Evolutionary conservation across 768 basidiomycete species (phyloP), one percentile per base, ranked within the genome.

Genomic region (Boletus rubropictus): DNA sequence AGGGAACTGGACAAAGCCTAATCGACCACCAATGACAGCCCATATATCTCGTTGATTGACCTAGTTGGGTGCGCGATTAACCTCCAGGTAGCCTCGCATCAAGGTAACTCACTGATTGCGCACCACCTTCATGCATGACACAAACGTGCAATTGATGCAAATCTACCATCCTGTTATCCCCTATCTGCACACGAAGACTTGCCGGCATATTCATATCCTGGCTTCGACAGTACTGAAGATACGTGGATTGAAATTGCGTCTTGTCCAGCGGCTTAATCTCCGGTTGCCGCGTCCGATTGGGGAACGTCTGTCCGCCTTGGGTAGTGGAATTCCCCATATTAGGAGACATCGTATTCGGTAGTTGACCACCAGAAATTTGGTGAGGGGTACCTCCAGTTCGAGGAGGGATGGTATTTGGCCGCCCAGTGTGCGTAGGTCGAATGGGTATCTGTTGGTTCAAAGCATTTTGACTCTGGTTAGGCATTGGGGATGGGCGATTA

Each of bases 1-100:
- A 3, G 81, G 81, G 53, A 86, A 84, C 44, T 81, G 73, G 3
- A 81, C 73, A 55, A 82, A 79, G 15, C 79, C 81, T 64, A 89
- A 70, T 20, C 74, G 75, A n/a, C 76, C 86, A 15, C 77, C 86
- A 46, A 89, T 77, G 37, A 82, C 67, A 14, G 75, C 57, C 86
- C 86, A 88, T 48, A 72, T 51, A 28, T 85, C 83, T 39, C 75
- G 73, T 47, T 67, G 65, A 21, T 69, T 68, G 11, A 83, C 76
- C 82, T 84, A 44, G n/a, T 51, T 34, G 32, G 20, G 37, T 36
- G 35, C 36, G 47, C 32, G 20, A 42, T 55, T 58, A 57, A 18
- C 40, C 27, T 38, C 29, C 20, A 17, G 12, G 33, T 49, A 46
- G 12, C 21, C 14, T 39, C n/a, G 25, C 25, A 25, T 17, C 20